Evolutionary conservation across 192 early-diverging fungal species (phyloP), one percentile per base, ranked within the genome.

Genomic region (Backusella mclennaniae): DNA sequence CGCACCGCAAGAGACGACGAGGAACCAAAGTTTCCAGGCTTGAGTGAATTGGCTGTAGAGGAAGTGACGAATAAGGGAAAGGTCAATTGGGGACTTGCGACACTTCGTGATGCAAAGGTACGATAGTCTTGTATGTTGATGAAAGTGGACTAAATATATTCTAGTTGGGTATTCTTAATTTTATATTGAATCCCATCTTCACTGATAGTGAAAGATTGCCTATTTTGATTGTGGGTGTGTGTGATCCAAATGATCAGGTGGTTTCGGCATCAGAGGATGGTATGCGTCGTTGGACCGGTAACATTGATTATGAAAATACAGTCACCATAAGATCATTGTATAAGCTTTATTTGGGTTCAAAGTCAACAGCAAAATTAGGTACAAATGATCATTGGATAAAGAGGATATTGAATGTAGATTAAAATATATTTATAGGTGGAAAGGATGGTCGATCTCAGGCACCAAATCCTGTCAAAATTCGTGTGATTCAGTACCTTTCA

Each of bases 201-300:
- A 77, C 78, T 0, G 81, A 88, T 71, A 77, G 83, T 42, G 91
- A 91, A 49, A 86, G 91, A 44, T 93, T 90, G 66, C 71, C 83
- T 2, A 76, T 94, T 5, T 86, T 89, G 21, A 76, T 94, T 14
- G 83, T 82, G 3, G 92, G 88, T 15, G 79, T 89, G 0, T 87
- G 88, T 67, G 96, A 97, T 84, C 72, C 92, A 0, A 91, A 92
- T 74, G 87, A 93, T 76, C 88, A 94, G 52, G 82, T 89, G 3
- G 83, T 91, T 0, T 83, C 85, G 15, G 88, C 90, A 7, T 92
- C 93, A 36, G 95, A 98, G 71, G 94, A 96, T 76, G 93, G 91
- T 15, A 35, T 95, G 35, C 92, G 84, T 84, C 91, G 56, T 80
- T 92, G 82, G 82, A 71, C 79, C 53, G 84, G 84, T 5, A 89